A percentile compares a stretch with the other conserved stretches of the same genome.
Evolutionary conservation across 768 basidiomycete genomes (phyloP).

Genomic region (Tubosaeta sp.): DNA sequence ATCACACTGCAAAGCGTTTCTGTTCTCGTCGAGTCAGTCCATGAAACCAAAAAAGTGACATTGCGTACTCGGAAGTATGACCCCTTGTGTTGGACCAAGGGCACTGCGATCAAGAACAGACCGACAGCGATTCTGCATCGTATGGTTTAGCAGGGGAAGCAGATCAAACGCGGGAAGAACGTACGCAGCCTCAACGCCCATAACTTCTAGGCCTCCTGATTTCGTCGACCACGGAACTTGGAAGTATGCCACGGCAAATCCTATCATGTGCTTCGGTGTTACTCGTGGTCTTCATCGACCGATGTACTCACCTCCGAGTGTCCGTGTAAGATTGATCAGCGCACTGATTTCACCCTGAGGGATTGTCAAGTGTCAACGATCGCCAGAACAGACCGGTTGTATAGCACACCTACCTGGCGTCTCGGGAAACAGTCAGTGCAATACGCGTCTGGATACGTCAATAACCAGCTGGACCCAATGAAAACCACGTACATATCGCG

Average conservation of each 20-base stretch:
- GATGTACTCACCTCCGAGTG: slow-evolving; percentile 24
- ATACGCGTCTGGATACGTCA: slow-evolving; percentile 31
- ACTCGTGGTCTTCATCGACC: not conserved
- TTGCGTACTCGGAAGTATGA: slow-evolving; percentile 31
- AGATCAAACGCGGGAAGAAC: slow-evolving; percentile 5
- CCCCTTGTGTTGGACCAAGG: slow-evolving; percentile 34
- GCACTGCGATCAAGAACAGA: slow-evolving; percentile 35
- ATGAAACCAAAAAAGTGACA: not conserved
- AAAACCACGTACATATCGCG: slow-evolving; percentile 30
- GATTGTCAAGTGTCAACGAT: not conserved
- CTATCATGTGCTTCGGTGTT: slow-evolving; percentile 2
- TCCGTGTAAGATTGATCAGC: slow-evolving; percentile 39
- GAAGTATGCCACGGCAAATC: slow-evolving; percentile 38
- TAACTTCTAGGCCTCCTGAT: slow-evolving; percentile 32
- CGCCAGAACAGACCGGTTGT: not conserved
- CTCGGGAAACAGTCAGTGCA: slow-evolving; percentile 36
- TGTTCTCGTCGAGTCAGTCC: slow-evolving; percentile 1
- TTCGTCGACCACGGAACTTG: slow-evolving; percentile 38
- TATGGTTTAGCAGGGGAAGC: not conserved
- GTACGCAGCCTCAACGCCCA: slow-evolving; percentile 37
- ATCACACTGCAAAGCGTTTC: slow-evolving; percentile 21
- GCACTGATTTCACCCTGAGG: slow-evolving; percentile 40
- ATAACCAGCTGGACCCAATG: not conserved
- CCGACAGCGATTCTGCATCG: slow-evolving; percentile 27
- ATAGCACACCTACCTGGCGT: slow-evolving; percentile 18